Conservation (phyloP, 2,329 filamentous ascomycete species). For the Exophiala phaeomuriformis region DNA sequence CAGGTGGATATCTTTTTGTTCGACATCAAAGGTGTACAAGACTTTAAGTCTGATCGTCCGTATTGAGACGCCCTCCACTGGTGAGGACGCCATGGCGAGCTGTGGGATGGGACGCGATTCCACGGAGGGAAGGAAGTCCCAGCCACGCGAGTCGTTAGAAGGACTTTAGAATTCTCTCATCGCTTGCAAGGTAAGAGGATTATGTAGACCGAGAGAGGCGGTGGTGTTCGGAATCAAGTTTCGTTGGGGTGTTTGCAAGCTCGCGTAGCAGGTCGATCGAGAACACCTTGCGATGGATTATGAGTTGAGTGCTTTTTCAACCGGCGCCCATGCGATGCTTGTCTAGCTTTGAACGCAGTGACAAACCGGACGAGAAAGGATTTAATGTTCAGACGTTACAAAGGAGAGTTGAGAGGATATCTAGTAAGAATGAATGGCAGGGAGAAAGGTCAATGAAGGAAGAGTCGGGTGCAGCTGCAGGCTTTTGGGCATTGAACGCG, state of each 20-base stretch:
- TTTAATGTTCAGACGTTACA: not conserved
- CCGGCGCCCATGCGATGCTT: slow-evolving; percentile 5
- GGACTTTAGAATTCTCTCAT: slow-evolving; percentile 9
- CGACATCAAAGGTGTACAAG: slow-evolving; percentile 88
- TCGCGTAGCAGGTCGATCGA: not conserved
- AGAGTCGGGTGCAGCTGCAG: slow-evolving; percentile 1
- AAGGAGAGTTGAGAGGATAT: not conserved
- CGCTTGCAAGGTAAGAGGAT: slow-evolving; percentile 1
- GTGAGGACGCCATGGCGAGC: slow-evolving; percentile 24
- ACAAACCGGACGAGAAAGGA: slow-evolving; percentile 3
- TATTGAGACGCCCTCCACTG: slow-evolving; percentile 38
- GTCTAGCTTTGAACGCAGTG: not conserved
- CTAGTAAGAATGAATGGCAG: not conserved
- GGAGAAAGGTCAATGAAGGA: slow-evolving; percentile 1
- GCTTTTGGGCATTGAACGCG: slow-evolving; percentile 1
- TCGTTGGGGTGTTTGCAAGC: not conserved
- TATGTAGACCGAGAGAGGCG: not conserved
- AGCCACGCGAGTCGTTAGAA: not conserved
- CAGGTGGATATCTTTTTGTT: slow-evolving; percentile 80
- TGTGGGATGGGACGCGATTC: slow-evolving; percentile 3
- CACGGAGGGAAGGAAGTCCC: slow-evolving; percentile 9
- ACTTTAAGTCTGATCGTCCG: slow-evolving; percentile 77
- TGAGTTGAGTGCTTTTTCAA: slow-evolving; percentile 1
- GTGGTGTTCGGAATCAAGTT: not conserved
- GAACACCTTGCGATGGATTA: not conserved